Base-by-base conservation (phyloP, 495 filamentous ascomycete species). In the Trichoderma asperelloides region DNA sequence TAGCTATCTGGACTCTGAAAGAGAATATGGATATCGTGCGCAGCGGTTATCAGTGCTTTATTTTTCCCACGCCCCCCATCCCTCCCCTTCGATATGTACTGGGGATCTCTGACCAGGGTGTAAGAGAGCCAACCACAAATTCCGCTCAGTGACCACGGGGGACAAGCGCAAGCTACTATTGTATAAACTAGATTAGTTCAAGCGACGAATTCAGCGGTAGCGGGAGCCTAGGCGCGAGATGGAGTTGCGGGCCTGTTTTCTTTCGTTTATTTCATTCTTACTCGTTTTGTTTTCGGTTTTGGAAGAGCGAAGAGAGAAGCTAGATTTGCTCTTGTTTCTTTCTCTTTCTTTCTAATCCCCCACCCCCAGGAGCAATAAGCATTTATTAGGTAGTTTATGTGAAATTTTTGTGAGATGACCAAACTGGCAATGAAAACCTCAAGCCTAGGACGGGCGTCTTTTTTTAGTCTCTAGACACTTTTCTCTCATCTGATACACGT, bases 141-240 rank as follows among this genome's bases (percentile, higher is more conserved):
- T 28, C 16, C 16, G 27, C 23, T 30, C 8, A 21, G 21, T 60
- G 27, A 27, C 8, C 55, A 60, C 25, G 55, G 55, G 55, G 55
- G 55, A 60, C 55, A 60, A 60, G 55, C 55, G 55, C 55, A 60
- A 60, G 27, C 55, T 60, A 33, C 55, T 30, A 30, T 60, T 60
- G 55, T 30, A 60, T 30, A 16, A 11, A 60, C 55, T 28, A 25
- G 55, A 12, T 47, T 8, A 51, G 18, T 51, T 51, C 1, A 51
- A 60, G 55, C 12, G 55, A 28, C 11, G 23, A 60, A 9, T 16
- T 27, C 33, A 60, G 25, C 25, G 8, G 8, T n/a, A 30, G 55
- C 25, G 55, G 55, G 55, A 11, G 55, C 27, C 55, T 28, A 60
- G 25, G 55, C 55, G 55, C 25, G 55, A 30, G 55, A 60, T n/a